Base-by-base conservation (phyloP, 2,329 filamentous ascomycete species). In the Amesomyces nigricolor region DNA sequence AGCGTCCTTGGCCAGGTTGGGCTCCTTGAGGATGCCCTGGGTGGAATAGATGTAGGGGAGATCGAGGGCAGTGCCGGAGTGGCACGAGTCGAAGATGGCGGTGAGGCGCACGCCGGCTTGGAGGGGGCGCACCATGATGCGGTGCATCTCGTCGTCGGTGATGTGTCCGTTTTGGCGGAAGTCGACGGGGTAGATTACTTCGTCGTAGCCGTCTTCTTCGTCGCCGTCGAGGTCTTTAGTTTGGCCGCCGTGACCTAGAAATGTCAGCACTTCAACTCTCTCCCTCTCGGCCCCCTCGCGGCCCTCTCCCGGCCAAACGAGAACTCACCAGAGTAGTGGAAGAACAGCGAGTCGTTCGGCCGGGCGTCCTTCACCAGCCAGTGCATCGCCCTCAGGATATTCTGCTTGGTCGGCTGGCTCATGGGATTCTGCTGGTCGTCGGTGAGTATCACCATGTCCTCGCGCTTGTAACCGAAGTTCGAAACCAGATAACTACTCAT, bases 361-460 rank as follows among this genome's bases (percentile, higher is more conserved):
- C 82, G 82, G 4, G 92, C 91, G 67, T 96, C 91, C 73, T 96
- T 96, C 56, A 96, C 90, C 17, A 97, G 76, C 92, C 92, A 97
- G 70, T 96, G 91, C 92, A 97, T 97, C 30, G 92, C 92, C 51
- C 92, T 83, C 38, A 97, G 72, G 54, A 97, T 95, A 68, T 97
- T 97, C 63, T 89, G 88, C 72, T 96, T 96, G 5, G 91, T 96
- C 8, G 92, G 92, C 73, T 96, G 90, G 72, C 90, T 96, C 88
- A 96, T 95, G 26, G 90, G 89, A 65, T 96, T 96, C 70, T 96
- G 90, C 74, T 96, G 91, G 69, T 97, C 92, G 68, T 97, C 92
- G 39, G 92, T 96, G 69, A 97, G 79, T 59, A 94, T 86, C 16
- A 97, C 92, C 92, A 97, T 97, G 68, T 97, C 91, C 72, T 96